Percentiles rank a stretch among this genome's conserved stretches.
phyloP scores from a whole-genome alignment of 2,329 filamentous ascomycete species.

The Hypoxylon sp. region DNA sequence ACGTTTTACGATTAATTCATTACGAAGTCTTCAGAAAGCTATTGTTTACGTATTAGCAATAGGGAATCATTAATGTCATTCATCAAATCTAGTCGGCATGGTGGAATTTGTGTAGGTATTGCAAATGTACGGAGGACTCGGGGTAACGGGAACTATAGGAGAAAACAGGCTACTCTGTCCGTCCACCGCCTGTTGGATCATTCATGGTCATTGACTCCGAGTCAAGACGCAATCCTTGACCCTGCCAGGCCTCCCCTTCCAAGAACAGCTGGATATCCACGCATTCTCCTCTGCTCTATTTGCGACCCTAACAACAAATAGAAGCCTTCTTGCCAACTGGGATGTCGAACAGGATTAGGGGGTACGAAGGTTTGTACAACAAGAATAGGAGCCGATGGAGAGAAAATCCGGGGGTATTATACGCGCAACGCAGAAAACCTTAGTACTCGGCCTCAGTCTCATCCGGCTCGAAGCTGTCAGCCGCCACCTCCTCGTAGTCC shows the following conservation, averaged over 20 bases:
- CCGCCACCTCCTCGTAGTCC: constrained; percentile 88
- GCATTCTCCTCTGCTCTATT: constrained; percentile 30
- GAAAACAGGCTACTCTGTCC: constrained; percentile 30
- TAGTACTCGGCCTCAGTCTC: constrained; percentile 86
- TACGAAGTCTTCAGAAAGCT: neutral
- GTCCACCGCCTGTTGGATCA: constrained; percentile 19
- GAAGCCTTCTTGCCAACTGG: constrained; percentile 30
- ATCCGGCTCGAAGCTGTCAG: constrained; percentile 75
- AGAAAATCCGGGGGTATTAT: constrained; percentile 48
- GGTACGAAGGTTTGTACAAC: constrained; percentile 27
- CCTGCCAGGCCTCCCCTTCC: constrained; percentile 16
- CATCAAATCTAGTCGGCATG: constrained; percentile 32
- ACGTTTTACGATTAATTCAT: neutral
- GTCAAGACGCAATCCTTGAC: constrained; percentile 11
- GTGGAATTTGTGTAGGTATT: constrained; percentile 25
- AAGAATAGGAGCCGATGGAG: constrained; percentile 30
- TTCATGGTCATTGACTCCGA: neutral
- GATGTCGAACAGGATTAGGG: constrained; percentile 29
- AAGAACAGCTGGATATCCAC: constrained; percentile 40
- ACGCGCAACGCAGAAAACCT: constrained; percentile 48
- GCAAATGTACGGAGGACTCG: constrained; percentile 22
- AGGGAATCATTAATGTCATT: constrained; percentile 35
- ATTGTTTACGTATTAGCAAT: neutral
- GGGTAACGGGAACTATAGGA: constrained; percentile 27
- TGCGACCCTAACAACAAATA: constrained; percentile 30